phyloP scores from a whole-genome alignment of 2,329 filamentous ascomycete species.

The Macrophomina phaseolina region DNA sequence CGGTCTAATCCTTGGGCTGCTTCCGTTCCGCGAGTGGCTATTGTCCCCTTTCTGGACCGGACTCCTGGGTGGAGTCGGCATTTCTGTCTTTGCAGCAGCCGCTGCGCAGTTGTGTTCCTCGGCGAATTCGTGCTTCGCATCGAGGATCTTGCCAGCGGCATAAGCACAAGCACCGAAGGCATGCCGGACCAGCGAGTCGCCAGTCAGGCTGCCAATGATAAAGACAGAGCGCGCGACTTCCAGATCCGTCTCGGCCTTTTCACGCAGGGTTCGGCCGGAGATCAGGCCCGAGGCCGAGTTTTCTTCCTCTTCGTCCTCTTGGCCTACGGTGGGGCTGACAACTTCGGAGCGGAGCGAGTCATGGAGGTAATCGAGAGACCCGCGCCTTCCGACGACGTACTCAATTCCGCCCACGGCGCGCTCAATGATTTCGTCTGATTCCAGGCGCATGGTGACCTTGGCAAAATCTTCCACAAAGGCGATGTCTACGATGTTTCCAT shows the following conservation, averaged over 20 bases:
- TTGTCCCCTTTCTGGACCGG: constrained; percentile 5
- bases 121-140: constrained; percentile 34
- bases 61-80: constrained; percentile 25
- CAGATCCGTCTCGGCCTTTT: constrained; percentile 57
- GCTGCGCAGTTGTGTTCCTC: constrained; percentile 32
- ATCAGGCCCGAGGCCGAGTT: constrained; percentile 42
- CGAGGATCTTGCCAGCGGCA: constrained; percentile 59
- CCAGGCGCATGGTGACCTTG: constrained; percentile 51
- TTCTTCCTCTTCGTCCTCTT: constrained; percentile 9
- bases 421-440: constrained; percentile 51
- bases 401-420: constrained; percentile 56
- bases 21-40: constrained; percentile 27
- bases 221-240: constrained; percentile 61
- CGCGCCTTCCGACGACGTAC: constrained; percentile 63
- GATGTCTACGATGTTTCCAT: constrained; percentile 55
- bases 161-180: constrained; percentile 65
- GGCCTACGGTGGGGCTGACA: constrained; percentile 35
- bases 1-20: constrained; percentile 35
- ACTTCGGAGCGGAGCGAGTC: constrained; percentile 55
- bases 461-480: constrained; percentile 32
- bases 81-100: constrained; percentile 16
- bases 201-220: constrained; percentile 64
- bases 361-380: constrained; percentile 59
- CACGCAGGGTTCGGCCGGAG: constrained; percentile 59
- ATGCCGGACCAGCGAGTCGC: constrained; percentile 65